These are phyloP conservation scores for Fusarium chaquense DNA, from an alignment of 2,329 filamentous ascomycete genomes.

Conservation along the genomic window DNA sequence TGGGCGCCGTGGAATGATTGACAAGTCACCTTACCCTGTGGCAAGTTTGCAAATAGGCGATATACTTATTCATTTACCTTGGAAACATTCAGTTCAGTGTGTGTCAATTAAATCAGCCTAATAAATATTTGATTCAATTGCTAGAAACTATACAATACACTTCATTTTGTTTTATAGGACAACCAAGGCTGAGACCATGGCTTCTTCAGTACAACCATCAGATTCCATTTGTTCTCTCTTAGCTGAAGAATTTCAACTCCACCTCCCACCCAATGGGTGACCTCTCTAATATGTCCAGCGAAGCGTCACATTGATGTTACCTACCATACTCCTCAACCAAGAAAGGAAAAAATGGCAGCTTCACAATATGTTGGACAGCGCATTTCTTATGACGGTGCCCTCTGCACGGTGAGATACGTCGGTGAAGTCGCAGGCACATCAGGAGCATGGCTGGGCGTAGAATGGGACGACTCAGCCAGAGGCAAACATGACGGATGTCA, in stretches of 20 bases:
- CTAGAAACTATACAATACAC: too few relatives aligned
- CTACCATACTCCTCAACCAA: not conserved
- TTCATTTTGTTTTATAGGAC: not conserved
- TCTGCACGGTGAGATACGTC: slow-evolving; percentile 88
- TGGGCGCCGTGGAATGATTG: slow-evolving; percentile 8
- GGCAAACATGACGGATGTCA: slow-evolving; percentile 93
- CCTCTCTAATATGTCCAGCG: not conserved
- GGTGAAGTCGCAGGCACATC: slow-evolving; percentile 81
- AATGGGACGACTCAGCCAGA: slow-evolving; percentile 90
- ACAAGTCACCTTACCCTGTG: slow-evolving; percentile 22
- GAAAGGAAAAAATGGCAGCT: slow-evolving; percentile 52
- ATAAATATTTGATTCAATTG: not conserved
- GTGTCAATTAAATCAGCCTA: too few relatives aligned
- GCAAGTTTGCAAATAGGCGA: slow-evolving; percentile 49
- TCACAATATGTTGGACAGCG: slow-evolving; percentile 74
- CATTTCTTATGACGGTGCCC: slow-evolving; percentile 79
- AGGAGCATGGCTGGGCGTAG: slow-evolving; percentile 90
- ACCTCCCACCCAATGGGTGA: not conserved
- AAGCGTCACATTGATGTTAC: slow-evolving; percentile 1
- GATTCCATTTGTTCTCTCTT: slow-evolving; percentile 32
- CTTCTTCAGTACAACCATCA: slow-evolving; percentile 1
- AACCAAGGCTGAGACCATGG: not conserved
- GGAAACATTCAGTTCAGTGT: too few relatives aligned
- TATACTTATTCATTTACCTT: slow-evolving; percentile 34
- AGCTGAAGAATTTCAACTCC: slow-evolving; percentile 2